Evolutionary conservation across 441 rosid species (phyloP).

Genomic region (Brassica hybrid): DNA sequence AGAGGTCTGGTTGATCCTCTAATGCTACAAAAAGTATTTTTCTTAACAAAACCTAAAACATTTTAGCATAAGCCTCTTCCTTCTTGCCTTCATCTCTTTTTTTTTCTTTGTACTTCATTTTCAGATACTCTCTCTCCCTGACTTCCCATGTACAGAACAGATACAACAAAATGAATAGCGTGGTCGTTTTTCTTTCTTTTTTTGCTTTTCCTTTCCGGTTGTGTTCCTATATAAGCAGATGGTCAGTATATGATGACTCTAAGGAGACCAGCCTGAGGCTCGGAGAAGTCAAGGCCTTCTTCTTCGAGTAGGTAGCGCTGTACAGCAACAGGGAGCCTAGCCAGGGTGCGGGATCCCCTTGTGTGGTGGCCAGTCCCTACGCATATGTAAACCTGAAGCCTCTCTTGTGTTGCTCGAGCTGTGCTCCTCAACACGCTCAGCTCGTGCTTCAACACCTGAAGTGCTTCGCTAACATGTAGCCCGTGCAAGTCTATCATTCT

Average conservation of each 20-base stretch:
- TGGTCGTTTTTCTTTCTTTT: background rate
- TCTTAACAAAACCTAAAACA: conserved; percentile 41
- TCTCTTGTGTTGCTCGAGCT: conserved; percentile 81
- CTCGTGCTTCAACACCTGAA: conserved; percentile 84
- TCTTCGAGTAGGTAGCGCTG: conserved; percentile 93
- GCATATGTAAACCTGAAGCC: conserved; percentile 83
- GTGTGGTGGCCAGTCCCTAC: conserved; percentile 98
- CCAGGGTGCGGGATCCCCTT: conserved; percentile 88
- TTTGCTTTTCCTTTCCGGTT: background rate
- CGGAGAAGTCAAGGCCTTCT: conserved; percentile 84
- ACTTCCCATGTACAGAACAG: conserved; percentile 45
- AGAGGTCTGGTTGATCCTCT: conserved; percentile 30
- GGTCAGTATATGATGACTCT: conserved; percentile 83
- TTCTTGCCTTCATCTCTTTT: conserved; percentile 26
- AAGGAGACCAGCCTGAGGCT: conserved; percentile 95
- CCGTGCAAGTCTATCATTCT: conserved; percentile 98
- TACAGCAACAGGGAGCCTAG: conserved; percentile 90
- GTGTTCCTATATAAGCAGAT: conserved; percentile 34
- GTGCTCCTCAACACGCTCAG: conserved; percentile 72
- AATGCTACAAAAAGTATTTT: conserved; percentile 42
- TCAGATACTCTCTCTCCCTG: conserved; percentile 31
- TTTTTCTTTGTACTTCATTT: conserved; percentile 22
- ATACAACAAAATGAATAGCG: conserved; percentile 45
- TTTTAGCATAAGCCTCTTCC: conserved; percentile 27
- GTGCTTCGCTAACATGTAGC: conserved; percentile 90